Percentiles rank a stretch among this genome's conserved stretches.
Evolutionary conservation across 176 grass and related monocot species (phyloP).

Genomic region (Musa schizocarpa): DNA sequence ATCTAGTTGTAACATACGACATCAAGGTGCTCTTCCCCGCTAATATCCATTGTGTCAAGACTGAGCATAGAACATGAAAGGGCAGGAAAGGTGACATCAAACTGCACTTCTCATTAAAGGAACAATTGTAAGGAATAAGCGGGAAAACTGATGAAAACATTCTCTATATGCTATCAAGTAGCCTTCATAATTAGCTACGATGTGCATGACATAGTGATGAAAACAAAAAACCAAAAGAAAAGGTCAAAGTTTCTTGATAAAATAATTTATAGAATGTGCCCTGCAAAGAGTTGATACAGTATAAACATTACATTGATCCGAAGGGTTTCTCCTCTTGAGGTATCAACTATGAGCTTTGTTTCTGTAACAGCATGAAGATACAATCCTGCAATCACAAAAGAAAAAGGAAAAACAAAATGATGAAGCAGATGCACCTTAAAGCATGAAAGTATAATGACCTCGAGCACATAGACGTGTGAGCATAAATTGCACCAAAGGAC

Average conservation of each 20-base stretch:
- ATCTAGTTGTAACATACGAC: conserved; percentile 42
- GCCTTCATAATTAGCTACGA: not conserved
- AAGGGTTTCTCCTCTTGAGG: conserved; percentile 74
- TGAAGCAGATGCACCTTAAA: not conserved
- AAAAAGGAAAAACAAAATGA: not conserved
- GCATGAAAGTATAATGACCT: not conserved
- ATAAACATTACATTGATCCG: conserved; percentile 78
- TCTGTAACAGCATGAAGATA: conserved; percentile 91
- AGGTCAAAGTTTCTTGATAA: too few relatives aligned
- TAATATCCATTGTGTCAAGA: conserved; percentile 93
- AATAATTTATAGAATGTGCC: not conserved
- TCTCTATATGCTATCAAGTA: not conserved
- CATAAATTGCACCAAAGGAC: too few relatives aligned
- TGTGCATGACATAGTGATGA: not conserved
- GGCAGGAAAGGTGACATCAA: conserved; percentile 91
- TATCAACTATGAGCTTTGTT: conserved; percentile 86
- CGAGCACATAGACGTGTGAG: too few relatives aligned
- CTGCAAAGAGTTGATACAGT: not conserved
- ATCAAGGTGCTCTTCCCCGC: conserved; percentile 92
- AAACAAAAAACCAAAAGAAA: not conserved
- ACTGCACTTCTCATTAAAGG: conserved; percentile 50
- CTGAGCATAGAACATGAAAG: conserved; percentile 93
- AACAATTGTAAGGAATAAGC: not conserved
- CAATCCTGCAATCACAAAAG: conserved; percentile 46
- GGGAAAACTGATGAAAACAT: not conserved